Conservation (phyloP, 2,329 filamentous ascomycete species). For the Aspergillus piperis region DNA sequence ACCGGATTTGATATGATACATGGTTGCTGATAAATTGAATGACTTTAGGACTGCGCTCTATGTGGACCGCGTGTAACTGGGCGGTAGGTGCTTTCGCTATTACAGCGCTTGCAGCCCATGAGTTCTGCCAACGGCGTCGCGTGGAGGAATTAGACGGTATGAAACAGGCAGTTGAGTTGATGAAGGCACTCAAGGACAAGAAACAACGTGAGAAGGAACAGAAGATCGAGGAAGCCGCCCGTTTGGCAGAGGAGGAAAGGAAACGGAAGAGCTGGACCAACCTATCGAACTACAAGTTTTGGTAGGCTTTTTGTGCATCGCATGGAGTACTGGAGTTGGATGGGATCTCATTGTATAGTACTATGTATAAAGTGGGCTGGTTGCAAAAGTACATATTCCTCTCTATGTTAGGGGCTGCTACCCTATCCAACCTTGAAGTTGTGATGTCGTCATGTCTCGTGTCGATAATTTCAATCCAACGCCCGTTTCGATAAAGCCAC, state of each 20-base stretch:
- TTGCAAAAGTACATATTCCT: slow-evolving; percentile 26
- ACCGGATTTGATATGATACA: background rate
- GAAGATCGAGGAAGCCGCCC: slow-evolving; percentile 39
- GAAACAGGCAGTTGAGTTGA: slow-evolving; percentile 80
- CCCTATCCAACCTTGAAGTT: slow-evolving; percentile 8
- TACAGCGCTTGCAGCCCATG: slow-evolving; percentile 71
- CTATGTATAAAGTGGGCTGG: slow-evolving; percentile 23
- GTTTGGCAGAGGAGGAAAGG: slow-evolving; percentile 41
- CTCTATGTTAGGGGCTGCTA: slow-evolving; percentile 14
- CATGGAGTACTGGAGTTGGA: slow-evolving; percentile 37
- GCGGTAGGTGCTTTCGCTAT: slow-evolving; percentile 76
- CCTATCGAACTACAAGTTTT: slow-evolving; percentile 50
- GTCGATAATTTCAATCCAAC: slow-evolving; percentile 11
- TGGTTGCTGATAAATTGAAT: background rate
- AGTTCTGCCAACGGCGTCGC: slow-evolving; percentile 78
- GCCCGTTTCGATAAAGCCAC: background rate
- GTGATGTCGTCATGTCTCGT: slow-evolving; percentile 17
- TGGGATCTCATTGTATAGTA: slow-evolving; percentile 27
- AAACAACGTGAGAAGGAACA: slow-evolving; percentile 56
- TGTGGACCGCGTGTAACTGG: slow-evolving; percentile 76
- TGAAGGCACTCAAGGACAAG: slow-evolving; percentile 71
- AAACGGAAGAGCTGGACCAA: slow-evolving; percentile 47
- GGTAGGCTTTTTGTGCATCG: slow-evolving; percentile 37
- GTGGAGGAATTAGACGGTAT: slow-evolving; percentile 77
- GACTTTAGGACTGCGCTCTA: slow-evolving; percentile 50